Conservation (phyloP, 1,139 yeast species). For the Candida mesenterica region DNA sequence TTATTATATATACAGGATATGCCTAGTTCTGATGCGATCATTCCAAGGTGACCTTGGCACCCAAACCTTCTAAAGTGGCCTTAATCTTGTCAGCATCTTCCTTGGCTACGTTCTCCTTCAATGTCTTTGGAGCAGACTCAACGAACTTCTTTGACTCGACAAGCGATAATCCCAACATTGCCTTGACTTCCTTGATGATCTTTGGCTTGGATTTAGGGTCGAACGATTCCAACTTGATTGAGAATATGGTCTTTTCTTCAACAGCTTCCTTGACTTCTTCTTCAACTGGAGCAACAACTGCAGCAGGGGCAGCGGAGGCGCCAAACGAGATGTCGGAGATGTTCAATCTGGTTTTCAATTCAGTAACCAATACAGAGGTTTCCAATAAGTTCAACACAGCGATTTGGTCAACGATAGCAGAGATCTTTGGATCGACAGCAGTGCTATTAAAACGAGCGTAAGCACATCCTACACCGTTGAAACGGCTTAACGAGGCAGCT, state of each 20-base stretch:
- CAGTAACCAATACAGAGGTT: constrained; percentile 80
- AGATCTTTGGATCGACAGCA: constrained; percentile 82
- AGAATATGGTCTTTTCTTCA: constrained; percentile 92
- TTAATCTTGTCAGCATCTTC: constrained; percentile 93
- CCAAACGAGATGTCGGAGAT: constrained; percentile 93
- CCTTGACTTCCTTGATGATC: constrained; percentile 95
- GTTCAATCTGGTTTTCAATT: constrained; percentile 81
- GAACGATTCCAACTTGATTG: constrained; percentile 87
- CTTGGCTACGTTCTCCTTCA: constrained; percentile 82
- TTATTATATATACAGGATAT: neutral
- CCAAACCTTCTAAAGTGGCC: constrained; percentile 87
- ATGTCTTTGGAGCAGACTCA: constrained; percentile 93
- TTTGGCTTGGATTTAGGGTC: constrained; percentile 96
- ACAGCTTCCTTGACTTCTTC: constrained; percentile 78
- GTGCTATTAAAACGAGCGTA: constrained; percentile 20
- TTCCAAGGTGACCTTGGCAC: constrained; percentile 90
- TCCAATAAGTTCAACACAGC: constrained; percentile 86
- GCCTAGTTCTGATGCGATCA: constrained; percentile 33
- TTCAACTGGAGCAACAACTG: constrained; percentile 69
- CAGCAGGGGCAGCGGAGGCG: constrained; percentile 61
- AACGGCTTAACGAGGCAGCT: constrained; percentile 30
- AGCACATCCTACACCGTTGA: constrained; percentile 47
- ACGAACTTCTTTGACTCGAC: constrained; percentile 98
- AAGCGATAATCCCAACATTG: constrained; percentile 83
- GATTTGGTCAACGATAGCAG: constrained; percentile 85